A percentile compares a stretch with the other conserved stretches of the same genome.
phyloP scores from a whole-genome alignment of 2,329 filamentous ascomycete species.

The Sarocladiaceae sp. region DNA sequence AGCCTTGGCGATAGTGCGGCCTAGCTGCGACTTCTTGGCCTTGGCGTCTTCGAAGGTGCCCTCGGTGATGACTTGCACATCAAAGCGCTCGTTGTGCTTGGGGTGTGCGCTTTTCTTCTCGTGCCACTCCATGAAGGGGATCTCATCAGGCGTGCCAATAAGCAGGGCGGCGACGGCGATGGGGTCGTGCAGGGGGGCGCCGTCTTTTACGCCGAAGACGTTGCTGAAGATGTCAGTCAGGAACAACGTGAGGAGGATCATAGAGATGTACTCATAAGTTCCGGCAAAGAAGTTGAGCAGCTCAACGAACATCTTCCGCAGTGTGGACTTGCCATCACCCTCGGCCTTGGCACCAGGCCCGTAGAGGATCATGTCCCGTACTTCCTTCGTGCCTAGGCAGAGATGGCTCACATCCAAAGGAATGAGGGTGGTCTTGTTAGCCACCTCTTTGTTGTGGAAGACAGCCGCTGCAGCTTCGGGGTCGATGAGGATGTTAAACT shows the following conservation, averaged over 20 bases:
- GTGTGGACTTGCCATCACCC: neutral
- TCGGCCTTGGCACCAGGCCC: neutral
- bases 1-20: neutral
- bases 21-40: neutral
- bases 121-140: neutral
- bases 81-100: neutral
- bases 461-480: neutral
- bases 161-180: neutral
- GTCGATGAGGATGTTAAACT: neutral
- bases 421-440: neutral
- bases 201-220: neutral
- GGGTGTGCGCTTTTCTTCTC: neutral
- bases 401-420: neutral
- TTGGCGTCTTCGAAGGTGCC: neutral
- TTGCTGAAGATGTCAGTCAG: neutral
- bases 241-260: neutral
- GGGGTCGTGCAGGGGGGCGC: neutral
- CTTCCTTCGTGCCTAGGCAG: neutral
- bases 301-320: neutral
- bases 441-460: neutral
- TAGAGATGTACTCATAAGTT: neutral
- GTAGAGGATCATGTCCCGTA: neutral
- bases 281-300: neutral
- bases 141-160: neutral
- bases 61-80: neutral